These are phyloP conservation scores for Pythium plurisporium DNA, from an alignment of 352 stramenopile genomes.

Conservation along the genomic window DNA sequence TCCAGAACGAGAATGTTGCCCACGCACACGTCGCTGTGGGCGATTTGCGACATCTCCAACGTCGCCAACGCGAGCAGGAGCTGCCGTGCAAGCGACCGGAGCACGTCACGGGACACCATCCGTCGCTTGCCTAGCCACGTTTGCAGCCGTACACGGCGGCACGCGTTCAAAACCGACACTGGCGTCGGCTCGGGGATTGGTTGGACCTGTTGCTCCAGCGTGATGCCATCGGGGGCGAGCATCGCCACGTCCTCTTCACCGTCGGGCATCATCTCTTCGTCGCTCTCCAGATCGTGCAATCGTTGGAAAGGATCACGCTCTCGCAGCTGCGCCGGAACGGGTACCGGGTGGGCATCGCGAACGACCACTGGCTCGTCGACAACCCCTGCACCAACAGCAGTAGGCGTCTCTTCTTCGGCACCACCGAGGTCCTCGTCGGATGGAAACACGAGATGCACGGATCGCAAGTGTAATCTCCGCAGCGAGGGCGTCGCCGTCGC, in stretches of 20 bases:
- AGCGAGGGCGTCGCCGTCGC: neutral
- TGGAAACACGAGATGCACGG: constrained; percentile 18
- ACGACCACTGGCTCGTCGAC: neutral
- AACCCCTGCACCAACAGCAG: neutral
- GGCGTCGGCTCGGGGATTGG: neutral
- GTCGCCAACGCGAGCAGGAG: constrained; percentile 52
- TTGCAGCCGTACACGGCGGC: constrained; percentile 16
- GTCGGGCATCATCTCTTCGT: constrained; percentile 8
- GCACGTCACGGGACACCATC: constrained; percentile 29
- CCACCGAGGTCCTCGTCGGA: constrained; percentile 7
- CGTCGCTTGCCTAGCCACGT: constrained; percentile 37
- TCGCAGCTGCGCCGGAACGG: neutral
- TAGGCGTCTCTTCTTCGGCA: neutral
- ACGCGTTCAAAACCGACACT: neutral
- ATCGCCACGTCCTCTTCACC: constrained; percentile 34
- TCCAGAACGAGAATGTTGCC: constrained; percentile 49
- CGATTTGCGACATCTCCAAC: constrained; percentile 38
- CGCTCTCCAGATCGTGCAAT: constrained; percentile 5
- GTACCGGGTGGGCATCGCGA: neutral
- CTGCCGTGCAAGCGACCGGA: constrained; percentile 58
- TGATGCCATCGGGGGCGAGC: constrained; percentile 15
- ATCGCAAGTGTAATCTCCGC: constrained; percentile 7
- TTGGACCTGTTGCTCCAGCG: neutral
- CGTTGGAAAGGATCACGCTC: neutral
- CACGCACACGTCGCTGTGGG: constrained; percentile 49